Conservation (phyloP, 2,329 filamentous ascomycete genomes). For the Colletotrichum neosansevieriae region DNA sequence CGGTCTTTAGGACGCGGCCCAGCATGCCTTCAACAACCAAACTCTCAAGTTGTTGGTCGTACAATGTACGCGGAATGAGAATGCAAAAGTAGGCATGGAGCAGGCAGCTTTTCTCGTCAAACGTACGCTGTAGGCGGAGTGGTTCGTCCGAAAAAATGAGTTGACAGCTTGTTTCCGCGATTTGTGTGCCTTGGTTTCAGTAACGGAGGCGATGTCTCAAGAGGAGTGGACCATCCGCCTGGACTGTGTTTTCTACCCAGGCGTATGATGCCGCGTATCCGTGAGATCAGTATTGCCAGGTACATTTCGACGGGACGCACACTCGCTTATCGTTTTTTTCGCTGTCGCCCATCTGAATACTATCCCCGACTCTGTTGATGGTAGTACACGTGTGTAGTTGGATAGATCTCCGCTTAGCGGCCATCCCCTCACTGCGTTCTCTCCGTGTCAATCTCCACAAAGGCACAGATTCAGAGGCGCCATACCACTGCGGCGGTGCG, state of each 20-base stretch:
- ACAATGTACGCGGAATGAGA: too few species aligned
- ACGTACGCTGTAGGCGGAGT: not conserved
- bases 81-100: not conserved
- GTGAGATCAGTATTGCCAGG: not conserved
- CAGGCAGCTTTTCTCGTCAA: not conserved
- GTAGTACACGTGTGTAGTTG: too few species aligned
- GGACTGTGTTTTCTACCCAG: too few species aligned
- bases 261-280: not conserved
- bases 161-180: constrained; percentile 1
- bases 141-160: constrained; percentile 4
- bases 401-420: too few species aligned
- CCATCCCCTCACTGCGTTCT: too few species aligned
- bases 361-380: too few species aligned
- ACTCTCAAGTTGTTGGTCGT: too few species aligned
- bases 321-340: not conserved
- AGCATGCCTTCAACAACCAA: too few species aligned
- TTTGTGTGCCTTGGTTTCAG: constrained; percentile 5
- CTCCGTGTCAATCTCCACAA: not conserved
- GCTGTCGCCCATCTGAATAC: too few species aligned
- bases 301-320: not conserved
- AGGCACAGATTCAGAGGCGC: not conserved
- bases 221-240: not conserved
- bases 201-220: constrained; percentile 1
- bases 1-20: too few species aligned
- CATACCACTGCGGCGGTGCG: not conserved